Conservation (phyloP, 495 filamentous ascomycete species). For the Parathielavia appendiculata region DNA sequence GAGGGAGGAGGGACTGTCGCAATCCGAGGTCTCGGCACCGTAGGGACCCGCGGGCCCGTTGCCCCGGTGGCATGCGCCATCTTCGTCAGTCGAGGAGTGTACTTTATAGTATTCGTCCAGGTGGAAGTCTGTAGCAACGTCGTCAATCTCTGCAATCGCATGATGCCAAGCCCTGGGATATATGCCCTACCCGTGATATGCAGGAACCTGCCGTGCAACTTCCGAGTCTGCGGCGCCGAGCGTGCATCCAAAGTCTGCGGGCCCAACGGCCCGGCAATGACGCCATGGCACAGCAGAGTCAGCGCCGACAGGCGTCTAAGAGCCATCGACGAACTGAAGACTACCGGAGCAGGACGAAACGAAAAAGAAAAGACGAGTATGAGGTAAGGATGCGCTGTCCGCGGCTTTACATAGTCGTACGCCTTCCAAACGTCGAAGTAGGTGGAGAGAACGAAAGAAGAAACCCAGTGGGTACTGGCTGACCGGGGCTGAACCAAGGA, state of each 20-base stretch:
- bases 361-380: background rate
- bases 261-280: conserved; percentile 28
- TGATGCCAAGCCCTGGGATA: background rate
- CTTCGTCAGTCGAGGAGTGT: conserved; percentile 63
- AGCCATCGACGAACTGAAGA: conserved; percentile 20
- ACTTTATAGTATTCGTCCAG: conserved; percentile 79
- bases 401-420: conserved; percentile 11
- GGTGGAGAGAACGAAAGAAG: background rate
- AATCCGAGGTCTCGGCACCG: conserved; percentile 80
- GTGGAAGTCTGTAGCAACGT: conserved; percentile 64
- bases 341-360: conserved; percentile 1
- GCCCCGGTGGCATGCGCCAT: conserved; percentile 71
- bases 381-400: background rate
- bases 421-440: background rate
- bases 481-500: conserved; percentile 14
- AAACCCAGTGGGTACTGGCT: conserved; percentile 9
- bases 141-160: background rate
- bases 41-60: conserved; percentile 71
- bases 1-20: conserved; percentile 75
- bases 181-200: conserved; percentile 77
- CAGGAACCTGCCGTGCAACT: conserved; percentile 76
- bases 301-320: conserved; percentile 22
- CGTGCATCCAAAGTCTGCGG: conserved; percentile 1
- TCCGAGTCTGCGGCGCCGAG: conserved; percentile 41
- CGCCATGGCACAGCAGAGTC: conserved; percentile 35